A percentile compares a stretch with the other conserved stretches of the same genome.
phyloP scores from a whole-genome alignment of 768 basidiomycete species.

The Ramaria sp. region DNA sequence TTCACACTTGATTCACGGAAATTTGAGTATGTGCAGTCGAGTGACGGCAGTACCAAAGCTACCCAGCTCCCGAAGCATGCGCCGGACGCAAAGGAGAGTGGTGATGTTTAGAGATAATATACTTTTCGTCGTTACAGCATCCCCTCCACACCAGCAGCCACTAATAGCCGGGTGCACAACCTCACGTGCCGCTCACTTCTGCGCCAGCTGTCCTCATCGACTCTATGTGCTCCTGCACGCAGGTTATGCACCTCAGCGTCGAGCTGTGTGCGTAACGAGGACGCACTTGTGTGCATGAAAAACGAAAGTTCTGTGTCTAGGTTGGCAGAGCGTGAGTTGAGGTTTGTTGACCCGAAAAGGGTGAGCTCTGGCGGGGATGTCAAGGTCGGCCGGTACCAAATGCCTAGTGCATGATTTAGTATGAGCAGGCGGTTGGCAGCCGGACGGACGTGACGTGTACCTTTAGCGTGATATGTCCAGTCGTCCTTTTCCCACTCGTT shows the following conservation, averaged over 20 bases:
- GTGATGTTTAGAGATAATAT: neutral
- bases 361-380: slow-evolving; percentile 53
- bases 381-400: slow-evolving; percentile 66
- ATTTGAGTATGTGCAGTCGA: slow-evolving; percentile 45
- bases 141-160: slow-evolving; percentile 46
- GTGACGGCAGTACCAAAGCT: neutral
- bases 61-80: neutral
- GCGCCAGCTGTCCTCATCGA: slow-evolving; percentile 37
- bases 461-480: slow-evolving; percentile 99
- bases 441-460: slow-evolving; percentile 29
- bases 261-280: slow-evolving; percentile 35
- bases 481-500: slow-evolving; percentile 80
- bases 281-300: slow-evolving; percentile 46
- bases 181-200: slow-evolving; percentile 49
- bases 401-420: slow-evolving; percentile 36
- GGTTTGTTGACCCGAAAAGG: slow-evolving; percentile 89
- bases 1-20: slow-evolving; percentile 77
- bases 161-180: slow-evolving; percentile 51
- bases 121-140: slow-evolving; percentile 39
- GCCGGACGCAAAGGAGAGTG: neutral
- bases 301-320: slow-evolving; percentile 91
- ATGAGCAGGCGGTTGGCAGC: neutral
- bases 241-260: slow-evolving; percentile 45
- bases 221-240: slow-evolving; percentile 27
- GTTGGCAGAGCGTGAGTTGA: slow-evolving; percentile 83